Conservation (phyloP, 208 protist genomes). For the Tetramitus jugosus region DNA sequence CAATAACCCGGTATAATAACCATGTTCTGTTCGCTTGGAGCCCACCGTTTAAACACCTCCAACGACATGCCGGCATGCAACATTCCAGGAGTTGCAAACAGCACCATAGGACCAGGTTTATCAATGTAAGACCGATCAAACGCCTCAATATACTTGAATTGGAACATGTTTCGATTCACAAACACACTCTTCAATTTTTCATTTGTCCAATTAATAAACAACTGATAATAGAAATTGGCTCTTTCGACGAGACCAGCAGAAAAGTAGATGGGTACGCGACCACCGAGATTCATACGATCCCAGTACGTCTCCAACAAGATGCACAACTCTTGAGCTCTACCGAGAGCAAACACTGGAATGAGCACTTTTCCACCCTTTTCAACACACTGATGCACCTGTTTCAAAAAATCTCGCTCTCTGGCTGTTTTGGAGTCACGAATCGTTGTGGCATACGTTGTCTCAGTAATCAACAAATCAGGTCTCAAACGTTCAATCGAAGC, state of each 20-base stretch:
- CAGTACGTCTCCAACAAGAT: conserved; percentile 78
- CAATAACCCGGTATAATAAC: conserved; percentile 85
- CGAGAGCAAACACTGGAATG: conserved; percentile 78
- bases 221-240: conserved; percentile 72
- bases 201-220: conserved; percentile 82
- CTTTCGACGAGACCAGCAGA: conserved; percentile 58
- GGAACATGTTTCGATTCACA: conserved; percentile 31
- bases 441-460: conserved; percentile 78
- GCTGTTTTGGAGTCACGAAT: conserved; percentile 74
- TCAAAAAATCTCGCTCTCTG: conserved; percentile 72
- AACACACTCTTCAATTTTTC: conserved; percentile 69
- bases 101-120: conserved; percentile 56
- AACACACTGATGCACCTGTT: conserved; percentile 53
- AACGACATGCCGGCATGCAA: conserved; percentile 62
- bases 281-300: conserved; percentile 62
- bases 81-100: conserved; percentile 86
- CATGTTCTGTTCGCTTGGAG: conserved; percentile 28
- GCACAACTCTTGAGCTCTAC: conserved; percentile 72
- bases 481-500: conserved; percentile 41
- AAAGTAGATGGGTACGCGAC: conserved; percentile 81
- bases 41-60: conserved; percentile 68
- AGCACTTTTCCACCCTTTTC: conserved; percentile 57
- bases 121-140: conserved; percentile 49
- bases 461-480: conserved; percentile 79
- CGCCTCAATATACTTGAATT: conserved; percentile 66